Conservation (phyloP, 2,329 filamentous ascomycete genomes). For the Monilinia vaccinii-corymbosi region DNA sequence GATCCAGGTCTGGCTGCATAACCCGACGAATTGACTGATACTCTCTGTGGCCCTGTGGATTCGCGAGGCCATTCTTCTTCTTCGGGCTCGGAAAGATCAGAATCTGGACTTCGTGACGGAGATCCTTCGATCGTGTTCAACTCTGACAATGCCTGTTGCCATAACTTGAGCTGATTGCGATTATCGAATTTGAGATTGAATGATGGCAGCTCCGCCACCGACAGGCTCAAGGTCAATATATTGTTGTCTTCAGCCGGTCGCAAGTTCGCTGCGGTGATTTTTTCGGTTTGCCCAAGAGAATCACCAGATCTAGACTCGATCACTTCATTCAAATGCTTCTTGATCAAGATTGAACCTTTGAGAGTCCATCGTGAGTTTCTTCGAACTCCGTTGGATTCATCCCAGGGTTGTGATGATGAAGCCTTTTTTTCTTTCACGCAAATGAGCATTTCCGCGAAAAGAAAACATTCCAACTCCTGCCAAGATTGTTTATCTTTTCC, state of each 20-base stretch:
- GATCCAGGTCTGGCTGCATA: constrained; percentile 85
- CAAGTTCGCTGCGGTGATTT: constrained; percentile 29
- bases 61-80: constrained; percentile 77
- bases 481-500: constrained; percentile 94
- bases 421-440: constrained; percentile 96
- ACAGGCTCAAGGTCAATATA: constrained; percentile 79
- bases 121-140: constrained; percentile 63
- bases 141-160: constrained; percentile 81
- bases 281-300: constrained; percentile 25
- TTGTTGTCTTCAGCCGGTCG: constrained; percentile 55
- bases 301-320: constrained; percentile 52
- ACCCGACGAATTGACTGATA: constrained; percentile 68
- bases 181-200: constrained; percentile 90
- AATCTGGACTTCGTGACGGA: constrained; percentile 61
- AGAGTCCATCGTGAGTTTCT: constrained; percentile 74
- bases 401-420: constrained; percentile 53
- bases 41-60: constrained; percentile 48
- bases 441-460: constrained; percentile 98
- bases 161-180: constrained; percentile 74
- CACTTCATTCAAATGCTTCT: constrained; percentile 91
- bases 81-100: constrained; percentile 74
- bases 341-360: constrained; percentile 96
- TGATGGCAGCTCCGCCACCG: constrained; percentile 82
- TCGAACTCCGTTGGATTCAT: constrained; percentile 45
- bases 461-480: constrained; percentile 95